Percentiles rank a stretch among this genome's conserved stretches.
Conservation (phyloP, 306 rosid genomes). For the Quercus robur region DNA sequence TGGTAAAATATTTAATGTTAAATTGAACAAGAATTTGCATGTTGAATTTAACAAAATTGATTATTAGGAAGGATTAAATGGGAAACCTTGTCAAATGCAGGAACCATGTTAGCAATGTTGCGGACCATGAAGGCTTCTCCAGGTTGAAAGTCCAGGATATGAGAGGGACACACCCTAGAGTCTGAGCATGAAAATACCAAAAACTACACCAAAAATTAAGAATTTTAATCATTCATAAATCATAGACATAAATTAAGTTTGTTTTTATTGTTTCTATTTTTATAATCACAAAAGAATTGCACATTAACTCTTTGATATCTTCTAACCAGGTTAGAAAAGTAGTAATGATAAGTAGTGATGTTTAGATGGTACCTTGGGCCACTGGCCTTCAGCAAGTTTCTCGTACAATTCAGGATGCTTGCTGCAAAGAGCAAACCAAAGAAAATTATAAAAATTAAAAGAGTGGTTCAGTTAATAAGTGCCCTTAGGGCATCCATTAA, state of each 20-base stretch:
- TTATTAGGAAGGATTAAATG: too few relatives aligned
- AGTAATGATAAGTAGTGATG: background rate
- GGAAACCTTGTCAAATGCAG: conserved; percentile 52
- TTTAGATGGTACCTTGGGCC: conserved; percentile 42
- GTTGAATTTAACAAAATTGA: too few relatives aligned
- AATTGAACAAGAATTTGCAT: background rate
- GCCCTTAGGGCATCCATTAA: too few relatives aligned
- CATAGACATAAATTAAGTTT: background rate
- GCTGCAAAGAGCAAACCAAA: conserved; percentile 26
- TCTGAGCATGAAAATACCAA: conserved; percentile 74
- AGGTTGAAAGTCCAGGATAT: conserved; percentile 52
- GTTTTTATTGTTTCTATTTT: background rate
- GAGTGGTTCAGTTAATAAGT: too few relatives aligned
- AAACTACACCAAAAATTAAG: conserved; percentile 28
- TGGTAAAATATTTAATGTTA: background rate
- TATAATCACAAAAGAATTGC: background rate
- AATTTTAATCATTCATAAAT: background rate
- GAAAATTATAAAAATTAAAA: background rate
- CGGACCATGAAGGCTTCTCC: conserved; percentile 68
- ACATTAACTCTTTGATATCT: background rate
- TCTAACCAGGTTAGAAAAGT: too few relatives aligned
- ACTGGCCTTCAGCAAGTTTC: conserved; percentile 35
- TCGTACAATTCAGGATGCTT: conserved; percentile 8
- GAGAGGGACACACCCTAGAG: conserved; percentile 67
- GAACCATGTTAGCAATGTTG: conserved; percentile 70